phyloP scores from a whole-genome alignment of 257 asterid genomes.

The Knoxia roxburghii region DNA sequence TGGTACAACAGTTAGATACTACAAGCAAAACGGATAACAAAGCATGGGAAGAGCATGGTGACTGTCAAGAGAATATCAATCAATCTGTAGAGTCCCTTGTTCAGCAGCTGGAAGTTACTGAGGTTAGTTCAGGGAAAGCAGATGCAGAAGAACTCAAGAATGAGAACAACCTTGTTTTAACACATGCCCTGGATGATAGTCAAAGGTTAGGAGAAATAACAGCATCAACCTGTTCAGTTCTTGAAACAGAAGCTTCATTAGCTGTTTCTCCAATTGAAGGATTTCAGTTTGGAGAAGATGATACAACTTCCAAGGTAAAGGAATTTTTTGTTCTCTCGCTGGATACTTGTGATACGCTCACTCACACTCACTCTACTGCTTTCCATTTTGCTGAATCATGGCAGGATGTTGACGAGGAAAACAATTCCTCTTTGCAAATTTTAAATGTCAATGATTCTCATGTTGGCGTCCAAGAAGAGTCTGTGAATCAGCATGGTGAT shows the following conservation, averaged over 20 bases:
- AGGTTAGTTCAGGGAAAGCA: constrained; percentile 4
- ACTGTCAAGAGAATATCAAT: constrained; percentile 9
- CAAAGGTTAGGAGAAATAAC: constrained; percentile 12
- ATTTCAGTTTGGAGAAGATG: constrained; percentile 4
- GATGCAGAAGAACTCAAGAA: constrained; percentile 13
- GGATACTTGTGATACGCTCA: not conserved
- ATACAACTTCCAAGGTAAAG: not conserved
- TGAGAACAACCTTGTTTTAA: constrained; percentile 13
- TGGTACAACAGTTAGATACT: constrained; percentile 4
- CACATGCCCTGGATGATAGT: constrained; percentile 10
- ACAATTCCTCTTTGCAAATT: constrained; percentile 9
- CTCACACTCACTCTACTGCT: not conserved
- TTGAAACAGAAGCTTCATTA: constrained; percentile 3
- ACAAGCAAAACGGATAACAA: constrained; percentile 4
- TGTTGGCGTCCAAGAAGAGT: constrained; percentile 4
- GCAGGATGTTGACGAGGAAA: constrained; percentile 13
- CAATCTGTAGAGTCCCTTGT: constrained; percentile 10
- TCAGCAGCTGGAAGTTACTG: constrained; percentile 15
- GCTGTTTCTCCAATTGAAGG: constrained; percentile 8
- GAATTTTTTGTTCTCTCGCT: not conserved
- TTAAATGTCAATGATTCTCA: constrained; percentile 1
- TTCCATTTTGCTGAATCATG: not conserved
- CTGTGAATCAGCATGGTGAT: constrained; percentile 7
- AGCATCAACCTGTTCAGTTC: constrained; percentile 8
- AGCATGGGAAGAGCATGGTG: constrained; percentile 11